Base-by-base conservation (phyloP, 2,329 filamentous ascomycete species). In the Colletotrichum coccodes region DNA sequence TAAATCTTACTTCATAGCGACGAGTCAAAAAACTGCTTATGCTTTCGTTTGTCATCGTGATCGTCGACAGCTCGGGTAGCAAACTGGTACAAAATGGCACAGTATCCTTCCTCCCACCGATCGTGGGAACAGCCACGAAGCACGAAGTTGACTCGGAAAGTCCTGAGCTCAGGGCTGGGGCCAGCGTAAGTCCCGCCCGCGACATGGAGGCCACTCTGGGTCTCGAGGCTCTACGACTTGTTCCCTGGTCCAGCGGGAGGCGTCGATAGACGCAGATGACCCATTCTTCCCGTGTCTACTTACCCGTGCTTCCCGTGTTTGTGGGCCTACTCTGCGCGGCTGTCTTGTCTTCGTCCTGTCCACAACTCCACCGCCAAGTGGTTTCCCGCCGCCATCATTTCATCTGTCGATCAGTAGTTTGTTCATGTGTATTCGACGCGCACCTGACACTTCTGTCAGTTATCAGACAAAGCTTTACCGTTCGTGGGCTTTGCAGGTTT, bases 221-320 rank as follows among this genome's bases (percentile, higher is more conserved):
- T 59, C 34, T n/a, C 36, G 38, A 44, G 28, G 30, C 30, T 32
- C 8, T 7, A 42, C 32, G 21, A 11, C 28, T 32, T 28, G 18
- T 12, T 21, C 9, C 28, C 28, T 2, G 6, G 26, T 26, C 6
- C 32, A 4, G 34, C 32, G 32, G 50, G 30, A 38, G 6, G 18
- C 18, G 18, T 32, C 47, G 4, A 14, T 50, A 4, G 18, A 32
- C 2, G 9, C 8, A 21, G 4, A 32, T n/a, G 28, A 18, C 47
- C 58, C 32, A 7, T 63, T 28, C 50, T 49, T 26, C 58, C 58
- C 64, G 64, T 14, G 21, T 42, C n/a, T 23, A 28, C 30, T 18
- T 21, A 36, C n/a, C 26, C 38, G 38, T 30, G 18, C 26, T 44
- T 42, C 42, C 50, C 34, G 50, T 21, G 28, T 21, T 23, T 60